Base-by-base conservation (phyloP, 495 filamentous ascomycete species). In the Neurospora sp. region DNA sequence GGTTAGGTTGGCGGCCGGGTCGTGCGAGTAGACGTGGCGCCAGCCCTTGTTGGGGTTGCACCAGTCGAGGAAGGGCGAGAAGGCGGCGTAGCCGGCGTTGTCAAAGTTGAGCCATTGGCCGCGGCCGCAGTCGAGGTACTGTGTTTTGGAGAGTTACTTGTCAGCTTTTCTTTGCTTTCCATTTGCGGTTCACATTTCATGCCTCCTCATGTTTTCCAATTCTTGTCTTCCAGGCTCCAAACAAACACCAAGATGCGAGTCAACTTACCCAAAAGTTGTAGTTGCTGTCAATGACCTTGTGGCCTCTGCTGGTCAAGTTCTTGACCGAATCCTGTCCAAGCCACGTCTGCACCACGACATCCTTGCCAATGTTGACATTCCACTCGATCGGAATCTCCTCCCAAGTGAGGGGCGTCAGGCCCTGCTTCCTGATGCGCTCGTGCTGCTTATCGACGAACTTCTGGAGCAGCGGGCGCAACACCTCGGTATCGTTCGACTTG, bases 91-190 rank as follows among this genome's bases (percentile, higher is more conserved):
- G 14, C 82, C 76, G 40, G 84, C 85, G 70, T 85, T 85, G 35
- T 76, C 80, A 72, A 91, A 90, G 84, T 91, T 88, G 72, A 95
- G 85, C 91, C 91, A 96, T 76, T 92, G 87, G 40, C 92, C 92
- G 70, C 87, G 86, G 20, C 93, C 93, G 79, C 93, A 95, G 86
- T 95, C 93, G 72, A 95, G 89, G 76, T 95, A 94, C 89, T 90
- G 40, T 10, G 27, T 62, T 2, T 71, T 14, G 16, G 8, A 20
- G 14, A 46, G 69, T 62, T 82, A 41, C 42, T 76, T 74, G 69
- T 72, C 14, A 38, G 44, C 62, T 60, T 27, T 62, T 8, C 54
- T n/a, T 40, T 49, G 14, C 6, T 20, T 18, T n/a, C 41, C 3
- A 46, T n/a, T n/a, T 46, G 42, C 18, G 18, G 1, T 46, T 46